A percentile compares a stretch with the other conserved stretches of the same genome.
Evolutionary conservation across 352 stramenopile species (phyloP).

Genomic region (Saprolegnia parasitica): DNA sequence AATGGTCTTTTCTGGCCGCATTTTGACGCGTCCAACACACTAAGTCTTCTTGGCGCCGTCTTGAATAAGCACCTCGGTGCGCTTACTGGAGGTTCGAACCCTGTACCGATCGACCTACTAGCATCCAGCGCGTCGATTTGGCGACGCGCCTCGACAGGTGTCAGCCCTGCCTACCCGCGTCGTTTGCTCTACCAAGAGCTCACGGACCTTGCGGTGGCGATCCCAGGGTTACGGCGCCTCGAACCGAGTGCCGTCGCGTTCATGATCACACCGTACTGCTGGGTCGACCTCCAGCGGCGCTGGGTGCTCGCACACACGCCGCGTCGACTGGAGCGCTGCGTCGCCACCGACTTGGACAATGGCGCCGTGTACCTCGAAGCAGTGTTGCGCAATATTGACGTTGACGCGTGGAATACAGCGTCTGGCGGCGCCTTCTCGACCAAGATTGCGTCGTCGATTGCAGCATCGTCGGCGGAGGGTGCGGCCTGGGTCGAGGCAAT

Average conservation of each 20-base stretch:
- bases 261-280: slow-evolving; percentile 20
- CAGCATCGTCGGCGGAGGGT: neutral
- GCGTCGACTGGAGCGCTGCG: neutral
- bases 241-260: neutral
- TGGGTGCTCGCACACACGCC: slow-evolving; percentile 15
- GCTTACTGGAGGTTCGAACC: neutral
- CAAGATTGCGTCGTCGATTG: neutral
- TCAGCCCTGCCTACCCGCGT: neutral
- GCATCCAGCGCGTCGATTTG: neutral
- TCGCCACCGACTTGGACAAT: neutral
- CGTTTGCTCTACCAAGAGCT: slow-evolving; percentile 12
- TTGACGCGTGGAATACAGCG: neutral
- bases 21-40: neutral
- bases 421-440: neutral
- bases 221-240: neutral
- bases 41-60: neutral
- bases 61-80: neutral
- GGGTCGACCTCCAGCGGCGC: slow-evolving; percentile 15
- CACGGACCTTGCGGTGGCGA: neutral
- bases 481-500: neutral
- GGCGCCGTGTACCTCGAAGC: slow-evolving; percentile 21
- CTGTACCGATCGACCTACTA: neutral
- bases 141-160: neutral
- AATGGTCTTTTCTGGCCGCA: neutral
- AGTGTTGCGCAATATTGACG: slow-evolving; percentile 1